Conservation (phyloP, 108 stramenopile genomes). For the Skeletonema marinoi region DNA sequence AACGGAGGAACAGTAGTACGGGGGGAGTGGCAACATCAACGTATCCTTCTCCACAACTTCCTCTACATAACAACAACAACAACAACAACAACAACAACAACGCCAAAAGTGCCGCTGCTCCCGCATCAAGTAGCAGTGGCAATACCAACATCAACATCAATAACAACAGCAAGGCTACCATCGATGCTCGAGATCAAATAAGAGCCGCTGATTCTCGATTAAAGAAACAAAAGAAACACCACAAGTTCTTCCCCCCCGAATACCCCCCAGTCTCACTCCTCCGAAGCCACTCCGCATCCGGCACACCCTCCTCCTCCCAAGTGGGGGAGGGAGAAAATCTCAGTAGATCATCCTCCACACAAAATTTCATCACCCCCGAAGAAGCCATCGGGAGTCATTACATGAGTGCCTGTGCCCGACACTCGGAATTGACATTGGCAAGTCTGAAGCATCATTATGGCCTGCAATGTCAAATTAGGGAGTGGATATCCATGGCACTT, state of each 20-base stretch:
- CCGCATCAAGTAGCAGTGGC: neutral
- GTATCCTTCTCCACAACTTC: neutral
- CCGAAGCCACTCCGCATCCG: neutral
- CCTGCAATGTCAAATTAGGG: constrained; percentile 34
- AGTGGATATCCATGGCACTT: constrained; percentile 46
- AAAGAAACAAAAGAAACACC: constrained; percentile 3
- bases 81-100: neutral
- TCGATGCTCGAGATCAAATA: too few relatives aligned
- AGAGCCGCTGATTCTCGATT: neutral
- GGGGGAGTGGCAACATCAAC: neutral
- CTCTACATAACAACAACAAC: neutral
- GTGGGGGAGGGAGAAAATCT: neutral
- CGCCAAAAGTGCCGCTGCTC: neutral
- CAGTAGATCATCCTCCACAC: neutral
- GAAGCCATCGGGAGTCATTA: neutral
- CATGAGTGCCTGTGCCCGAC: neutral
- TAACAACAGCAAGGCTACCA: too few relatives aligned
- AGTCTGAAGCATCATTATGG: constrained; percentile 46
- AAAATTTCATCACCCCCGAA: constrained; percentile 1
- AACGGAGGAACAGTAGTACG: neutral
- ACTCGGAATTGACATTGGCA: neutral
- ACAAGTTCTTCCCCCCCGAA: neutral
- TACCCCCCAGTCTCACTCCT: neutral
- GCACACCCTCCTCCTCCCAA: neutral
- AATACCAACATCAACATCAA: too few relatives aligned